Evolutionary conservation across 768 basidiomycete genomes (phyloP).

Genomic region (Mycena albidolilacea): DNA sequence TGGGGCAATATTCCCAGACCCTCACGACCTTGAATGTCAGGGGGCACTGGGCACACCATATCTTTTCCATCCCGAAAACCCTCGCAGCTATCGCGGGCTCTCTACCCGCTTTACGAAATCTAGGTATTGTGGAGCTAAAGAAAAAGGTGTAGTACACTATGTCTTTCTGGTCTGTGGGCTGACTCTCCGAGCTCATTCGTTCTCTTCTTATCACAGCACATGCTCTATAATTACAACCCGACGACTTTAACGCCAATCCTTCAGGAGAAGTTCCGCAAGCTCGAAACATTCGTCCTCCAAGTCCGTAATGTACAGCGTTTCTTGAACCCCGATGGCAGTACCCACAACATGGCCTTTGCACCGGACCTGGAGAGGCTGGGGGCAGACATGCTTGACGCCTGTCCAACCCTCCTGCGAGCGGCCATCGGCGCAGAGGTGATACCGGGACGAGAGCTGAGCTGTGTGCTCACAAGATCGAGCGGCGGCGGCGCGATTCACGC

Average conservation of each 20-base stretch:
- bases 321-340: background rate
- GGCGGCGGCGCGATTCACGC: background rate
- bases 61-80: background rate
- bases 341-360: background rate
- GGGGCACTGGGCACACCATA: background rate
- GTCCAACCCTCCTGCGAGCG: constrained; percentile 8
- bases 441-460: background rate
- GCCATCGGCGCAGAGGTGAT: background rate
- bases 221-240: too few relatives aligned
- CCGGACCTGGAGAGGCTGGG: background rate
- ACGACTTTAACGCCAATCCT: background rate
- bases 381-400: constrained; percentile 3
- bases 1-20: constrained; percentile 7
- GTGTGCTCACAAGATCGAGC: background rate
- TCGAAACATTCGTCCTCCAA: constrained; percentile 13
- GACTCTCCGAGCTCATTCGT: background rate
- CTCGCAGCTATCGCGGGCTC: background rate
- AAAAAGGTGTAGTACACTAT: background rate
- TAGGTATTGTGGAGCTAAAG: constrained; percentile 9
- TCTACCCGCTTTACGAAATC: constrained; percentile 10
- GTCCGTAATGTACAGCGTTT: background rate
- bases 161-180: background rate
- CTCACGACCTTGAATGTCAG: constrained; percentile 18
- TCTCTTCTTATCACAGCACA: background rate
- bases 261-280: background rate